Conservation (phyloP, 495 filamentous ascomycete genomes). For the Penicillium paradoxum region DNA sequence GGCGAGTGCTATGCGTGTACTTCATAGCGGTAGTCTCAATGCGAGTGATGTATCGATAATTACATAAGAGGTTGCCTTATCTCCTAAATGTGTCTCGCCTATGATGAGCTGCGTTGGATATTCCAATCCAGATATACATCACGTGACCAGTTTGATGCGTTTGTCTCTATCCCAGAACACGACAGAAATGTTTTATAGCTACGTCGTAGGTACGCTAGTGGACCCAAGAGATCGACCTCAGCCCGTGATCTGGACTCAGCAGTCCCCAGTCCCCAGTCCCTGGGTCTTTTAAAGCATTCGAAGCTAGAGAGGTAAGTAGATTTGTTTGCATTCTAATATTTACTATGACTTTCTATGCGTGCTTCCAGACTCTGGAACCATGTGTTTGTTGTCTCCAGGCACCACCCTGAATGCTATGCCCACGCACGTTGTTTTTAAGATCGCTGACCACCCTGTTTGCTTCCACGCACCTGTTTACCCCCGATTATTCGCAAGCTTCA, state of each 20-base stretch:
- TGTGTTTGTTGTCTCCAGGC: constrained; percentile 1
- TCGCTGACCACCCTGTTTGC: constrained; percentile 26
- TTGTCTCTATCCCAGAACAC: not conserved
- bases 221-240: constrained; percentile 7
- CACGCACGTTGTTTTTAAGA: constrained; percentile 35
- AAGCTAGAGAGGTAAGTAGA: constrained; percentile 6
- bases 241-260: constrained; percentile 20
- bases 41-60: too few species aligned
- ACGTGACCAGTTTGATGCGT: constrained; percentile 6
- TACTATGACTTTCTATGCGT: not conserved
- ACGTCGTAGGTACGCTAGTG: not conserved
- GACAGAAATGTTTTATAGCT: not conserved
- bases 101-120: too few species aligned
- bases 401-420: constrained; percentile 28
- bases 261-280: constrained; percentile 11
- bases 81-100: too few species aligned
- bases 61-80: too few species aligned
- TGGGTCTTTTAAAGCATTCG: constrained; percentile 13
- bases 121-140: not conserved
- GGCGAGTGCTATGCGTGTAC: too few species aligned
- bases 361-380: not conserved
- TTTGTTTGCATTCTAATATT: not conserved
- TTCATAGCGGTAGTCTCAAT: too few species aligned
- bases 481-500: constrained; percentile 7
- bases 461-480: constrained; percentile 43